Base-by-base conservation (phyloP, 371 early-diverging fungal genomes). In the Mucor lusitanicus region DNA sequence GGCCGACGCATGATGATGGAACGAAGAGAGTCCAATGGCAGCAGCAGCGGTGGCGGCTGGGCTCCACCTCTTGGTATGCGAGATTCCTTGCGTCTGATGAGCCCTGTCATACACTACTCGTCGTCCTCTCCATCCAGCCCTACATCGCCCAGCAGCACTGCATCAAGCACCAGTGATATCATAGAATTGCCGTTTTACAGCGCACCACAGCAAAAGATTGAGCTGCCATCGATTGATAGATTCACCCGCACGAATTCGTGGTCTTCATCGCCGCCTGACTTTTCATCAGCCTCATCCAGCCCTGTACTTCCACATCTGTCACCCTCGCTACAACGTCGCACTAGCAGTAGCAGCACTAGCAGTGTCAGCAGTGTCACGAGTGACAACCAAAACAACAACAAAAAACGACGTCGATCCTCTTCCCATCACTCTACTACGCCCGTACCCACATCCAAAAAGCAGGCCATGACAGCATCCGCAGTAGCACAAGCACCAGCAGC, bases 121-220 rank as follows among this genome's bases (percentile, higher is more conserved):
- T 25, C 56, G 17, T 25, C 56, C n/a, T 50, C 67, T 21, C 54
- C 67, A 32, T 67, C 61, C 6, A 55, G 23, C 39, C 67, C 67
- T 44, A 30, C 60, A 30, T 61, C 65, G 7, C 40, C 74, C 30
- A 23, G 40, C 27, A 64, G 53, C 33, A 46, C 46, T 55, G 59
- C 46, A 61, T 53, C 53, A 53, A 53, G 25, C 27, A 53, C 53
- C 9, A 53, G 37, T 42, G 64, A 73, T 44, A 64, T 70, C 7
- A 69, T 72, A 3, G 76, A 78, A 46, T 48, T 81, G 17, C 81
- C 81, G 12, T 81, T 81, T 35, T 81, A 78, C 48, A 81, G 77
- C 53, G 75, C 62, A n/a, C 69, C 78, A 25, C 79, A 79, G 28
- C 79, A 79, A 68, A 82, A 79, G 44, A 82, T 82, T 40, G 78